Evolutionary conservation across 176 grass and related monocot species (phyloP).

Genomic region (Triticum turgidum): DNA sequence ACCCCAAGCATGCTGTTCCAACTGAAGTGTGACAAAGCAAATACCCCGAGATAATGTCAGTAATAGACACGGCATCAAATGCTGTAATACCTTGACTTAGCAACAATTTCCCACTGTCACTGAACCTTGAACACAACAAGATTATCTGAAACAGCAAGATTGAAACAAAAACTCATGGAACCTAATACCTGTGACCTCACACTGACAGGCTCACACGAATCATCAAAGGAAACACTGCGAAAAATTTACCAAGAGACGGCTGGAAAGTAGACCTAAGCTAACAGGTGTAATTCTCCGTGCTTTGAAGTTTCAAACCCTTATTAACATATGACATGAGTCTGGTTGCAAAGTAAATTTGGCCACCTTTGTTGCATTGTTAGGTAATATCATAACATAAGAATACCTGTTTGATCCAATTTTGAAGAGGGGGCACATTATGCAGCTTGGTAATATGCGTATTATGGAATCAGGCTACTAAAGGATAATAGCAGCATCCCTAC

Average conservation of each 20-base stretch:
- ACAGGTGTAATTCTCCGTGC: neutral
- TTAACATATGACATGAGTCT: neutral
- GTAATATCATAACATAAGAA: neutral
- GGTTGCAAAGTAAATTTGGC: neutral
- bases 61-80: neutral
- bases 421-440: neutral
- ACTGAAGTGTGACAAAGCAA: neutral
- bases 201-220: neutral
- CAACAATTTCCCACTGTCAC: neutral
- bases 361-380: neutral
- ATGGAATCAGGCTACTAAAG: neutral
- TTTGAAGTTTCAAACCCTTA: neutral
- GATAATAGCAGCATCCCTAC: neutral
- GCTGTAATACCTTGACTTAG: neutral
- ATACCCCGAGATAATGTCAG: neutral
- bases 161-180: neutral
- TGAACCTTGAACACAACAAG: neutral
- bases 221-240: neutral
- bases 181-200: neutral
- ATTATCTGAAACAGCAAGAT: neutral
- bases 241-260: neutral
- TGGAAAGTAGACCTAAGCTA: slow-evolving; percentile 3
- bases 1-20: neutral
- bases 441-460: no score
- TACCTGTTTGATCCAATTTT: neutral